Base-by-base conservation (phyloP, 2,329 filamentous ascomycete species). In the Pseudocercospora ulei region DNA sequence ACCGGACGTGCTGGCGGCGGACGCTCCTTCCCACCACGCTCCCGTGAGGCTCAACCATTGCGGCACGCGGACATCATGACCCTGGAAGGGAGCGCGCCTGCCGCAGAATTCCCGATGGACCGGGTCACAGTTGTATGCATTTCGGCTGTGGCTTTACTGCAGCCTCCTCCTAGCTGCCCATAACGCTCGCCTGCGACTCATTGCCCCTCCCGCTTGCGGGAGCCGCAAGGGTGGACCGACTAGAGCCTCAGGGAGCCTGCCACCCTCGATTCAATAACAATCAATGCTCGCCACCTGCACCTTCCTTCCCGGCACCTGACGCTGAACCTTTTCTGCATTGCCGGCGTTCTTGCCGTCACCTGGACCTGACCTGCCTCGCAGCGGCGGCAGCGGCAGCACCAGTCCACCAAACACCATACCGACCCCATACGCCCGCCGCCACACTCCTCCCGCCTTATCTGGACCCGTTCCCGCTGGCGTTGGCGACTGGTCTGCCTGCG, bases 291-390 rank as follows among this genome's bases (percentile, higher is more conserved):
- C 11, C 26, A 19, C 26, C 16, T n/a, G 14, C 20, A n/a, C 17
- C 14, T 25, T 23, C 26, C 20, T 13, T 24, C 39, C 39, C 39
- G 39, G 39, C 39, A 41, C 8, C 33, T 36, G 39, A 41, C 39
- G 26, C 33, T 37, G 33, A 41, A 36, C 39, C 39, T 41, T 41
- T 41, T 37, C 30, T 33, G 30, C 33, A 28, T 23, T 41, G 39
- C 39, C 39, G 39, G 39, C 39, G 29, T 28, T 36, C 39, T 13
- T 41, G 31, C 31, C 38, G 31, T 13, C 24, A 41, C 23, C 9
- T 30, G 9, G 18, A 20, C 29, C 29, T 22, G 29, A 20, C 29
- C 29, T 20, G n/a, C 6, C 29, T 33, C 28, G 8, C 23, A 14
- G 12, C 28, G 12, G 16, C 8, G 17, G 12, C 30, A 12, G 4